Percentiles rank a stretch among this genome's conserved stretches.
phyloP scores from a whole-genome alignment of 768 basidiomycete genomes.

The Thelephora aurantiotincta region DNA sequence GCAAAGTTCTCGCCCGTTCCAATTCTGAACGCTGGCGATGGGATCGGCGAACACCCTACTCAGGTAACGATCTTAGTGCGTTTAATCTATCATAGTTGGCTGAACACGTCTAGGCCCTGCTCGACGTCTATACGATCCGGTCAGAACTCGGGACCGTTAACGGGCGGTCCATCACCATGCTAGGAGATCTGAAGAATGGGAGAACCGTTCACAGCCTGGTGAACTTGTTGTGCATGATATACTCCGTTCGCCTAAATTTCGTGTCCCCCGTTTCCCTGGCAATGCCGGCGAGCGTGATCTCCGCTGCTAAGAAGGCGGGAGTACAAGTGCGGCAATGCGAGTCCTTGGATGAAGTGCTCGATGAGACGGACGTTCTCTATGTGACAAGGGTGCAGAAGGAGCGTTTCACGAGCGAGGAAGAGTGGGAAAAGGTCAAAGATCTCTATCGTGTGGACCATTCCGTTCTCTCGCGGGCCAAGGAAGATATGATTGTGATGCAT shows the following conservation, averaged over 20 bases:
- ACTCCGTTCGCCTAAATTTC: conserved; percentile 91
- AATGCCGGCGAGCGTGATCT: conserved; percentile 81
- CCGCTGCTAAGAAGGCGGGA: conserved; percentile 74
- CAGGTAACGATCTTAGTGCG: conserved; percentile 33
- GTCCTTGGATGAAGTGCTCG: conserved; percentile 82
- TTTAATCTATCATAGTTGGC: neutral
- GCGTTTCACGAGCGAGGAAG: conserved; percentile 65
- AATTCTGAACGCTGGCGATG: conserved; percentile 94
- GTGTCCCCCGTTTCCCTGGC: conserved; percentile 76
- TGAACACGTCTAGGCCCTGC: conserved; percentile 38
- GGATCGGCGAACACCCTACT: conserved; percentile 93
- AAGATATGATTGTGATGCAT: conserved; percentile 98
- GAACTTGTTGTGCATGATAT: conserved; percentile 68
- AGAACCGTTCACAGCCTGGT: conserved; percentile 96
- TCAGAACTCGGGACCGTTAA: conserved; percentile 98
- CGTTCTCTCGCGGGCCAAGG: conserved; percentile 83
- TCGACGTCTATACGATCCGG: conserved; percentile 90
- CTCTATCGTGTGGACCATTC: conserved; percentile 91
- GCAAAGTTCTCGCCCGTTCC: conserved; percentile 95
- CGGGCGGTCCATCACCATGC: conserved; percentile 80
- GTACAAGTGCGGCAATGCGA: conserved; percentile 69
- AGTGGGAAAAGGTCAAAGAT: conserved; percentile 88
- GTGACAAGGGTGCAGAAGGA: conserved; percentile 95
- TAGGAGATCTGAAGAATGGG: conserved; percentile 96
- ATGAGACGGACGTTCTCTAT: conserved; percentile 91